These are phyloP conservation scores for Annulohypoxylon moriforme DNA, from an alignment of 495 filamentous ascomycete genomes.

Conservation along the genomic window DNA sequence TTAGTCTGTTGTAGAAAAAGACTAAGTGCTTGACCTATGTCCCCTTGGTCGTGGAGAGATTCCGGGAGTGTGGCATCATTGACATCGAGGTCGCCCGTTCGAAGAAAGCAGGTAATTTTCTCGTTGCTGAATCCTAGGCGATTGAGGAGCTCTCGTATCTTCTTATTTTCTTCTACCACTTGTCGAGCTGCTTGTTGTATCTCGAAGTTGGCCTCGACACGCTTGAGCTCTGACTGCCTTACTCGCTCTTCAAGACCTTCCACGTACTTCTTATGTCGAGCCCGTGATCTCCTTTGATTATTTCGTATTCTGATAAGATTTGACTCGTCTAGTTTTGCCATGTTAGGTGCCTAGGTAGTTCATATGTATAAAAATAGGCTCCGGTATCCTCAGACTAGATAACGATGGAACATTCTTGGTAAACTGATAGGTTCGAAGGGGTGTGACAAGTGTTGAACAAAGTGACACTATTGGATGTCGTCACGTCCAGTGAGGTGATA, in stretches of 20 bases:
- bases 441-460: no score
- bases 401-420: background rate
- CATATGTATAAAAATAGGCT: background rate
- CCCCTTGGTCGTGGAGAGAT: background rate
- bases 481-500: background rate
- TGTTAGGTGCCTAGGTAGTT: background rate
- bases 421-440: background rate
- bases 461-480: no score
- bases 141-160: constrained; percentile 60
- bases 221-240: constrained; percentile 66
- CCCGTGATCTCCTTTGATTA: constrained; percentile 83
- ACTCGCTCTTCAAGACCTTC: constrained; percentile 74
- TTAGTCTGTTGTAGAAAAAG: constrained; percentile 14
- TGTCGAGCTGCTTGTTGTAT: constrained; percentile 71
- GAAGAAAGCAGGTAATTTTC: constrained; percentile 36
- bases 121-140: constrained; percentile 41
- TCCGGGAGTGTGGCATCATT: background rate
- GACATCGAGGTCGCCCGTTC: constrained; percentile 10
- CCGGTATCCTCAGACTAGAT: background rate
- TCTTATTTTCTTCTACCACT: constrained; percentile 72
- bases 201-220: constrained; percentile 68
- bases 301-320: constrained; percentile 72
- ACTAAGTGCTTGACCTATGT: constrained; percentile 17
- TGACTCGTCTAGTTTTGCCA: constrained; percentile 47
- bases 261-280: constrained; percentile 79